Percentiles rank a stretch among this genome's conserved stretches.
phyloP scores from a whole-genome alignment of 352 stramenopile species.

The Pythium aristosporum region DNA sequence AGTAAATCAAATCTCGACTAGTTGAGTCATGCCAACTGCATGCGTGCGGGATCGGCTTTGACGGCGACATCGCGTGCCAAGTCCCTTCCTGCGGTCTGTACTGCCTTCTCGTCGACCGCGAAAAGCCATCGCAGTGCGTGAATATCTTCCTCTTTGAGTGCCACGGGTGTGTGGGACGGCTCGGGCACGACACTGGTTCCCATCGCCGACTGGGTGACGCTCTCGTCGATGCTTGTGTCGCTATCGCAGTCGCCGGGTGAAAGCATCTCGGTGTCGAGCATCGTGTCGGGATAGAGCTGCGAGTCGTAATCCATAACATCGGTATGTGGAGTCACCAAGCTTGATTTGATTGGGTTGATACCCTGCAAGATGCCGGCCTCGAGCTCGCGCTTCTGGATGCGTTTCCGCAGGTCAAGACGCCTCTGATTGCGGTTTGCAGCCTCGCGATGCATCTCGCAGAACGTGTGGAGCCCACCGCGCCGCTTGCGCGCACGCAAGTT shows the following conservation, averaged over 20 bases:
- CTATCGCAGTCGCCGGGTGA: neutral
- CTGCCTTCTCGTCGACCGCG: slow-evolving; percentile 12
- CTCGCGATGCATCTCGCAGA: slow-evolving; percentile 28
- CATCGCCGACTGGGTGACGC: neutral
- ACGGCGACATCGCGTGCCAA: neutral
- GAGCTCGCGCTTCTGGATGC: slow-evolving; percentile 17
- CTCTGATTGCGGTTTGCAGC: slow-evolving; percentile 28
- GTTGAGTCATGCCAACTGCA: slow-evolving; percentile 10
- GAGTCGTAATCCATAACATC: slow-evolving; percentile 3
- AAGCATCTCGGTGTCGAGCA: slow-evolving; percentile 2
- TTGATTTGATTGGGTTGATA: slow-evolving; percentile 1
- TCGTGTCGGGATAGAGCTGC: slow-evolving; percentile 3
- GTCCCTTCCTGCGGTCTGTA: slow-evolving; percentile 7
- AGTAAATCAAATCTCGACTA: too few relatives aligned
- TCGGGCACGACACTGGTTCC: neutral
- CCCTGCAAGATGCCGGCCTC: slow-evolving; percentile 4
- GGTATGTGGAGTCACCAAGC: neutral
- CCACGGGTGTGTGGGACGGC: slow-evolving; percentile 13
- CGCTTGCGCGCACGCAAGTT: slow-evolving; percentile 22
- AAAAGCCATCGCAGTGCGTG: slow-evolving; percentile 23
- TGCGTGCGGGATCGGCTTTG: neutral
- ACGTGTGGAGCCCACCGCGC: slow-evolving; percentile 25
- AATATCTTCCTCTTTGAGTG: slow-evolving; percentile 24
- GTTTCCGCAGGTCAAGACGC: slow-evolving; percentile 26
- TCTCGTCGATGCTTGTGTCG: neutral